Percentiles rank a stretch among this genome's conserved stretches.
phyloP scores from a whole-genome alignment of 2,329 filamentous ascomycete genomes.

The Cadophora luteo-olivacea region DNA sequence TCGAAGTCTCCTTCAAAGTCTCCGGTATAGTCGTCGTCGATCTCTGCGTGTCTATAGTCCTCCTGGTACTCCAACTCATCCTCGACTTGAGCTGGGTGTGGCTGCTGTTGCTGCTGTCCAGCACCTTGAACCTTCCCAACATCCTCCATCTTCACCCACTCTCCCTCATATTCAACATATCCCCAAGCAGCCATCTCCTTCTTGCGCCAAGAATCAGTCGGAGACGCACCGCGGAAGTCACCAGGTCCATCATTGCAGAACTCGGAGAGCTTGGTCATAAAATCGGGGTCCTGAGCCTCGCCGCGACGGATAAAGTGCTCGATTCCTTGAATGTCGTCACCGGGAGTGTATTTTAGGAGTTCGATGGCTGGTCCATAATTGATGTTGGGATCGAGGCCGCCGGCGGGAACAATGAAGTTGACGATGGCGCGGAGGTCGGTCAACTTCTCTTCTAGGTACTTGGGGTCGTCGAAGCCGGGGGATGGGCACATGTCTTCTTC shows the following conservation, averaged over 20 bases:
- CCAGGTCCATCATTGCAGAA: background rate
- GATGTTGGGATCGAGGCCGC: background rate
- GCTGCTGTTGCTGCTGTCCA: background rate
- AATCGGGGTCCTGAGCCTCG: background rate
- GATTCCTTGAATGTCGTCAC: background rate
- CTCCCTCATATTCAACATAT: background rate
- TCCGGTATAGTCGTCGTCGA: background rate
- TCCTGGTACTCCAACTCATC: background rate
- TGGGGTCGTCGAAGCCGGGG: background rate
- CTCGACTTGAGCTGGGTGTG: conserved; percentile 9
- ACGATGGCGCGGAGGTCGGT: conserved; percentile 5
- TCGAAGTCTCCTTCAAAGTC: background rate
- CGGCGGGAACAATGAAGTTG: conserved; percentile 4
- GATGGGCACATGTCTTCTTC: background rate
- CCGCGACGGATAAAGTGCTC: conserved; percentile 3
- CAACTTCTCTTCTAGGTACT: background rate
- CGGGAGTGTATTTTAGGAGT: background rate
- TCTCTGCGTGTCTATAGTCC: background rate
- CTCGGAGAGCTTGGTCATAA: background rate
- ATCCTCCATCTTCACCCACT: background rate
- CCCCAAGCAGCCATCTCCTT: background rate
- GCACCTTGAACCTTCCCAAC: background rate
- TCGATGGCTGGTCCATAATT: background rate
- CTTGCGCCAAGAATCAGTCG: background rate
- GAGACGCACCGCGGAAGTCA: background rate